A percentile compares a stretch with the other conserved stretches of the same genome.
These are phyloP conservation scores for Neopestalotiopsis sp. DNA, from an alignment of 2,329 filamentous ascomycete species.

Conservation along the genomic window DNA sequence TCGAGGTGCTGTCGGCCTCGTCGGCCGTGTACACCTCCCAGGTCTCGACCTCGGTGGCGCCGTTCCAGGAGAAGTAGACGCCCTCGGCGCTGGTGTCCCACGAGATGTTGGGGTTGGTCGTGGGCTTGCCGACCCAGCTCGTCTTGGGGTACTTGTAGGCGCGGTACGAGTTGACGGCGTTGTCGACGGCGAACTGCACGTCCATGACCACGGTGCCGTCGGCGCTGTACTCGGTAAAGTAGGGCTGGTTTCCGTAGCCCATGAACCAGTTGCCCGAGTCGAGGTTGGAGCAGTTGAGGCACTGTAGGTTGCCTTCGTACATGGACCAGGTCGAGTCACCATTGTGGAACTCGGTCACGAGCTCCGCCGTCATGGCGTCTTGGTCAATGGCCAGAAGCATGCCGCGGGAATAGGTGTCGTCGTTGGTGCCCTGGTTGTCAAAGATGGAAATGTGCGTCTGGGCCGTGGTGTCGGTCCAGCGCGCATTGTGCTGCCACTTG, in stretches of 20 bases:
- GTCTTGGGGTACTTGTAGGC: conserved; percentile 50
- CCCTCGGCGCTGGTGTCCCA: conserved; percentile 12
- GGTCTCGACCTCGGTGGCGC: conserved; percentile 44
- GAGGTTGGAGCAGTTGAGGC: conserved; percentile 39
- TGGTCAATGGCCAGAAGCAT: conserved; percentile 51
- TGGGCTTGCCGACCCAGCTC: conserved; percentile 47
- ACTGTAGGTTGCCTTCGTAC: conserved; percentile 55
- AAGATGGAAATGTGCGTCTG: conserved; percentile 37
- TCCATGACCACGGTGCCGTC: conserved; percentile 58
- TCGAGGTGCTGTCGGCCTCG: conserved; percentile 5
- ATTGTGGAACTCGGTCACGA: conserved; percentile 45
- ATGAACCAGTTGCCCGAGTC: conserved; percentile 57
- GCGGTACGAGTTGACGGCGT: conserved; percentile 53
- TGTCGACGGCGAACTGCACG: conserved; percentile 37
- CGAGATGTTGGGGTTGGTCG: conserved; percentile 21
- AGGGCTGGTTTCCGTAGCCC: conserved; percentile 59
- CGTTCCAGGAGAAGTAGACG: conserved; percentile 50
- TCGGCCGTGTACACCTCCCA: conserved; percentile 12
- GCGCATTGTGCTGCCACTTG: conserved; percentile 45
- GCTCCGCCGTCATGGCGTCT: conserved; percentile 39
- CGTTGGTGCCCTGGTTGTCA: conserved; percentile 38
- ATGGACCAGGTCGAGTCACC: conserved; percentile 35
- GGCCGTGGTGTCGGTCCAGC: conserved; percentile 33
- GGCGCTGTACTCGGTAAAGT: conserved; percentile 49
- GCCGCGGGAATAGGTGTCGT: conserved; percentile 41